Conservation (phyloP, 2,329 filamentous ascomycete species). For the Colletotrichum endophyticum region DNA sequence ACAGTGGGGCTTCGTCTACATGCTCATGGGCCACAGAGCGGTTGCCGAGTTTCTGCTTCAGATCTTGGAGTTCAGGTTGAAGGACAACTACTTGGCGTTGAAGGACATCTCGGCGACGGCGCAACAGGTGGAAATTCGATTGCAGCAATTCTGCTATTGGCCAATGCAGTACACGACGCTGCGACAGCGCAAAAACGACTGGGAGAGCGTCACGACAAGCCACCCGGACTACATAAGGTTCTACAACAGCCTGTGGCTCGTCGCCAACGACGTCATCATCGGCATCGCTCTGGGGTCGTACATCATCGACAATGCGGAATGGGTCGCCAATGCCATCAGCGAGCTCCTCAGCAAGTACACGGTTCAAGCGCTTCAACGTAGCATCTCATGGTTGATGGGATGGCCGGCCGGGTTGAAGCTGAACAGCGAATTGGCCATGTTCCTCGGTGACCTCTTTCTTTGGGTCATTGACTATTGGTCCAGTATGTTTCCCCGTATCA, state of each 20-base stretch:
- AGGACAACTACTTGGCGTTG: slow-evolving; percentile 79
- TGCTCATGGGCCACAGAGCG: slow-evolving; percentile 79
- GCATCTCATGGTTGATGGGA: slow-evolving; percentile 94
- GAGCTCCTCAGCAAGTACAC: slow-evolving; percentile 80
- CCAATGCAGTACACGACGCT: slow-evolving; percentile 94
- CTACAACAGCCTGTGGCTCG: slow-evolving; percentile 98
- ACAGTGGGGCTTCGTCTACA: slow-evolving; percentile 74
- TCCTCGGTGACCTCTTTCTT: slow-evolving; percentile 91
- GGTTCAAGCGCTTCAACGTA: slow-evolving; percentile 83
- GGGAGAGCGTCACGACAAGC: slow-evolving; percentile 93
- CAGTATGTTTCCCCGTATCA: slow-evolving; percentile 55
- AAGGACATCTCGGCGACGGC: slow-evolving; percentile 97
- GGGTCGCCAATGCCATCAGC: slow-evolving; percentile 82
- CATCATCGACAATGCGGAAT: slow-evolving; percentile 91
- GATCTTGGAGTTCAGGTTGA: slow-evolving; percentile 83
- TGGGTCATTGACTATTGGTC: slow-evolving; percentile 99
- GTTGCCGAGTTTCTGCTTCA: slow-evolving; percentile 79
- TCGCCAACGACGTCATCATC: slow-evolving; percentile 98
- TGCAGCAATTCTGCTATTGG: slow-evolving; percentile 99
- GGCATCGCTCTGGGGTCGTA: slow-evolving; percentile 96
- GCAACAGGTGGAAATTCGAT: slow-evolving; percentile 94
- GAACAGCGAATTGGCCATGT: slow-evolving; percentile 91
- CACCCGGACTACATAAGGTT: slow-evolving; percentile 99
- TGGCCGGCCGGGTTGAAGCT: slow-evolving; percentile 95
- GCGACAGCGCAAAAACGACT: slow-evolving; percentile 86